Evolutionary conservation across 441 rosid species (phyloP).

Genomic region (Monsonia emarginata): DNA sequence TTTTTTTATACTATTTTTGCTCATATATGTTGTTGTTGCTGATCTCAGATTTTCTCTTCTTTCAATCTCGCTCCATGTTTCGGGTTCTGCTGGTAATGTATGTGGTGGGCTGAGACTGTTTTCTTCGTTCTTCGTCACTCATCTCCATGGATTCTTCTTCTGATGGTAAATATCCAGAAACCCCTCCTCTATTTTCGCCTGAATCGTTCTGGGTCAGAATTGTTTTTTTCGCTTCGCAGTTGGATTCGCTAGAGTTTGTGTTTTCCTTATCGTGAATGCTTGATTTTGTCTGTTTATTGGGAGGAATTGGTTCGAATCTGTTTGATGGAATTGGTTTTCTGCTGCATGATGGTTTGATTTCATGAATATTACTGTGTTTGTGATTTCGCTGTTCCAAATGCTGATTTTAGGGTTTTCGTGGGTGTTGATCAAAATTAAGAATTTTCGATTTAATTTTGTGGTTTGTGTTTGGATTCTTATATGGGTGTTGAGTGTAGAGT

Average conservation of each 20-base stretch:
- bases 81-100: slow-evolving; percentile 32
- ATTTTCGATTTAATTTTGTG: not conserved
- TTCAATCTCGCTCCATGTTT: slow-evolving; percentile 36
- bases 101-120: slow-evolving; percentile 38
- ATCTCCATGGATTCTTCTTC: slow-evolving; percentile 38
- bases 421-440: not conserved
- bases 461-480: not conserved
- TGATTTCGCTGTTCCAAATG: slow-evolving; percentile 14
- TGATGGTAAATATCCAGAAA: slow-evolving; percentile 25
- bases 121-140: slow-evolving; percentile 17
- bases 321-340: no score
- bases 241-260: no score
- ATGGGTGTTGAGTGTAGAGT: slow-evolving; percentile 15
- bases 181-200: not conserved
- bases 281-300: slow-evolving; percentile 8
- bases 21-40: not conserved
- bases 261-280: not conserved
- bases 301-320: slow-evolving; percentile 12
- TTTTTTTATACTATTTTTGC: slow-evolving; percentile 12
- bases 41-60: not conserved
- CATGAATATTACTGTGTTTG: slow-evolving; percentile 1
- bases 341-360: slow-evolving; percentile 16
- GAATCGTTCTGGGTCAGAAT: no score
- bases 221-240: not conserved
- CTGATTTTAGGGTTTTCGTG: slow-evolving; percentile 8